Percentiles rank a stretch among this genome's conserved stretches.
Evolutionary conservation across 139 green algal species (phyloP).

Genomic region (Spirogloea muscicola): DNA sequence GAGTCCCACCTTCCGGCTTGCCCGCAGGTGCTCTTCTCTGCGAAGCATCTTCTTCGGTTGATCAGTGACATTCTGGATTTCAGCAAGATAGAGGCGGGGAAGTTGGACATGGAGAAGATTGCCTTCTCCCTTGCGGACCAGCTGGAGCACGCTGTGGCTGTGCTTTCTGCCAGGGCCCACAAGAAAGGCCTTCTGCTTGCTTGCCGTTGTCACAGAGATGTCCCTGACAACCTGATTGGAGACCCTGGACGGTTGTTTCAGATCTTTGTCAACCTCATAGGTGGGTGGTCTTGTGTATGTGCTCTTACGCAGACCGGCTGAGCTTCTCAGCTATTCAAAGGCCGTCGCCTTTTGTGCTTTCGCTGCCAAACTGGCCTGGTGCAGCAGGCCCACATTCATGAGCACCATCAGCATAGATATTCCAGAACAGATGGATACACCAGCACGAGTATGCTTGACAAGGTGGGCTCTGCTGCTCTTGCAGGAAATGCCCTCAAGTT

Average conservation of each 20-base stretch:
- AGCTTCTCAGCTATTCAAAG: too few species aligned
- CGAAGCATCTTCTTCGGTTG: conserved; percentile 30
- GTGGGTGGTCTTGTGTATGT: too few species aligned
- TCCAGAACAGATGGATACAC: too few species aligned
- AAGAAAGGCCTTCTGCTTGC: conserved; percentile 23
- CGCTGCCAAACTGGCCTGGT: too few species aligned
- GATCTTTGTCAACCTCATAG: conserved; percentile 40
- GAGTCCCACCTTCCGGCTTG: too few species aligned
- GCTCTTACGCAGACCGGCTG: too few species aligned
- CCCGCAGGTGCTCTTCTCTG: conserved; percentile 26
- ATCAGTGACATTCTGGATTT: conserved; percentile 45
- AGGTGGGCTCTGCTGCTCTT: too few species aligned
- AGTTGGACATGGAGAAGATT: conserved; percentile 37
- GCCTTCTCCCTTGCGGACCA: conserved; percentile 29
- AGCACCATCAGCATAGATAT: too few species aligned
- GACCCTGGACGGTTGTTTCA: conserved; percentile 33
- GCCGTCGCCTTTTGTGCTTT: too few species aligned
- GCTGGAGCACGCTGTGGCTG: conserved; percentile 33
- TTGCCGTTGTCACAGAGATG: neutral
- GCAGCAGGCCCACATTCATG: too few species aligned
- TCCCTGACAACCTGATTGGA: conserved; percentile 21
- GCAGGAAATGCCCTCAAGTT: conserved; percentile 39
- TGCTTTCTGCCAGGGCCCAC: conserved; percentile 10
- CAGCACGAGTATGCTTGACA: too few species aligned
- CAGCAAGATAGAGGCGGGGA: conserved; percentile 38